A percentile compares a stretch with the other conserved stretches of the same genome.
Conservation (phyloP, 139 green algal species). For the Tetradesmus obliquus region DNA sequence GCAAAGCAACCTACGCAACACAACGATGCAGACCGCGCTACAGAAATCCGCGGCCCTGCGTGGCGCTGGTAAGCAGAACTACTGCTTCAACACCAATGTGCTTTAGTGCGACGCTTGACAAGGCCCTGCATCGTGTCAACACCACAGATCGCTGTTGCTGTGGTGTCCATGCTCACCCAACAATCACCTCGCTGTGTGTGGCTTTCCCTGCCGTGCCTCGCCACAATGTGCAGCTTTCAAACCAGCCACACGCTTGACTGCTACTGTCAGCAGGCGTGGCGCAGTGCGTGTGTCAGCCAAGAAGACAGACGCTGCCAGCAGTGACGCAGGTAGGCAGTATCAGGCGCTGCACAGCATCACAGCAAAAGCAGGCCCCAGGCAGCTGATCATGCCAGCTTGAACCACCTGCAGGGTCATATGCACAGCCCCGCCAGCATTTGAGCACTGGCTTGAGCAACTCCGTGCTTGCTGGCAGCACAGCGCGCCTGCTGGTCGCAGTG, state of each 20-base stretch:
- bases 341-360: background rate
- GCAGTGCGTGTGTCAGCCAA: background rate
- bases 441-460: background rate
- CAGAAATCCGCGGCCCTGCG: background rate
- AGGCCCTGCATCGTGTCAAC: background rate
- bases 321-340: background rate
- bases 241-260: background rate
- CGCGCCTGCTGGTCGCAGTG: background rate
- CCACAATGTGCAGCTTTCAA: constrained; percentile 20
- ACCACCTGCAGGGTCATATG: too few species aligned
- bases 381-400: too few species aligned
- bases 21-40: background rate
- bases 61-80: background rate
- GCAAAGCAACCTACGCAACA: background rate
- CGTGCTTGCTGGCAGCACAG: background rate
- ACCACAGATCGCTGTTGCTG: background rate
- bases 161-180: background rate
- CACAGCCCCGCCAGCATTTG: background rate
- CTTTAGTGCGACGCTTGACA: background rate
- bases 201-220: background rate
- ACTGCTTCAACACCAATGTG: background rate
- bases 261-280: background rate
- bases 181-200: background rate
- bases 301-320: background rate
- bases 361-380: background rate